phyloP scores from a whole-genome alignment of 305 asterid species.

The Solanum hybrid region DNA sequence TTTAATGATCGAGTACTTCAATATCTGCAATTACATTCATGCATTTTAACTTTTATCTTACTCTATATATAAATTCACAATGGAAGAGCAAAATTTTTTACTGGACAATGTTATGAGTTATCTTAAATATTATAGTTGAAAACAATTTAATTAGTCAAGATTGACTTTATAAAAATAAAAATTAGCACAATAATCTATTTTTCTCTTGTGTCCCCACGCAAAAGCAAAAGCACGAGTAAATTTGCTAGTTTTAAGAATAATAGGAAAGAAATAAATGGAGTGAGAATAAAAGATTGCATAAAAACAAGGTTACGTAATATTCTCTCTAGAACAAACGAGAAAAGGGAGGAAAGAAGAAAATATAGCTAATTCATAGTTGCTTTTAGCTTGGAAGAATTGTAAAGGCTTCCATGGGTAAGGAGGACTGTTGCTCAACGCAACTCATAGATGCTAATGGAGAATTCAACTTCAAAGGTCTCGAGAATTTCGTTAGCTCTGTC shows the following conservation, averaged over 20 bases:
- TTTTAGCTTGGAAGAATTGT: not conserved
- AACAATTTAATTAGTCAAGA: not conserved
- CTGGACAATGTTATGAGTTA: not conserved
- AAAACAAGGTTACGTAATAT: not conserved
- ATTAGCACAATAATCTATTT: not conserved
- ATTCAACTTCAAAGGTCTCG: slow-evolving; percentile 35
- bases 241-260: not conserved
- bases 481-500: slow-evolving; percentile 30
- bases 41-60: not conserved
- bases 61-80: not conserved
- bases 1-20: not conserved
- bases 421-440: slow-evolving; percentile 36
- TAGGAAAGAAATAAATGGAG: not conserved
- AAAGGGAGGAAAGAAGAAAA: not conserved
- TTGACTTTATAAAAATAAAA: no score
- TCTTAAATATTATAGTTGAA: not conserved
- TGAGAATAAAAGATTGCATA: not conserved
- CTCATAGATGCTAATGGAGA: slow-evolving; percentile 40
- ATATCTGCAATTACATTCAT: not conserved
- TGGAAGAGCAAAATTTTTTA: not conserved
- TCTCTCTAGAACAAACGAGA: not conserved
- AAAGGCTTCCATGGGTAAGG: not conserved
- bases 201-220: not conserved
- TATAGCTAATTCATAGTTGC: not conserved
- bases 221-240: not conserved